Evolutionary conservation across 1,139 yeast species (phyloP).

Genomic region (Sugiyamaella japonica): DNA sequence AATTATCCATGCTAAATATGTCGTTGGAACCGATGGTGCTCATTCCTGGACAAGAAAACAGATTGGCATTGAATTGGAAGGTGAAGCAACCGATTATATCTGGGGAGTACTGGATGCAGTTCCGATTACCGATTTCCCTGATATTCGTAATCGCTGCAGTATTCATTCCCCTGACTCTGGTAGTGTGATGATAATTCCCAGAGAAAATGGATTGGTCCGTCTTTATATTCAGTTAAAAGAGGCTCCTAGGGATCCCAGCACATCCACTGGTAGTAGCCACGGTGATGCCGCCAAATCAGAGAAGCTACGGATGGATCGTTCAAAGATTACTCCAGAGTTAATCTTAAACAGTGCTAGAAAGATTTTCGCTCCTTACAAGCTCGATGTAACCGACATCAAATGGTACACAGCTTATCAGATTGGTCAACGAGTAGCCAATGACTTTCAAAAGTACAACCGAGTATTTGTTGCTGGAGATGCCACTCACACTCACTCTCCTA

Average conservation of each 20-base stretch:
- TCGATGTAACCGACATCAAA: conserved; percentile 39
- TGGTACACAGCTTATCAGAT: conserved; percentile 46
- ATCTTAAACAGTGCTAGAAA: conserved; percentile 39
- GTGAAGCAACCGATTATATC: conserved; percentile 43
- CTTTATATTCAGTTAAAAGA: conserved; percentile 41
- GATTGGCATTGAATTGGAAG: conserved; percentile 39
- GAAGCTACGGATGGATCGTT: conserved; percentile 35
- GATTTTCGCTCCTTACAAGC: conserved; percentile 39
- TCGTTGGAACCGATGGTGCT: conserved; percentile 45
- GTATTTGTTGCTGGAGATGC: conserved; percentile 46
- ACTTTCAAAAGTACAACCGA: conserved; percentile 32
- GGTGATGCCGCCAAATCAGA: too few species aligned
- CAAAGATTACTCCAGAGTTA: conserved; percentile 37
- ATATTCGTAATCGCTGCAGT: conserved; percentile 42
- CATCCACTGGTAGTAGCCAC: conserved; percentile 24
- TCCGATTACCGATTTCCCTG: conserved; percentile 44
- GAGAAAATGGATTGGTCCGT: conserved; percentile 42
- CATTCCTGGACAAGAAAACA: conserved; percentile 44
- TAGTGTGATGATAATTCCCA: conserved; percentile 43
- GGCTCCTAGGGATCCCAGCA: conserved; percentile 31
- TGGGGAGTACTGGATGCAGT: conserved; percentile 46
- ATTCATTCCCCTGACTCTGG: conserved; percentile 42
- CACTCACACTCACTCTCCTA: conserved; percentile 46
- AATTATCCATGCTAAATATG: conserved; percentile 40
- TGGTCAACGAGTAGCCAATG: conserved; percentile 43